Base-by-base conservation (phyloP, 805 yeast species). In the Pichia insulana region DNA sequence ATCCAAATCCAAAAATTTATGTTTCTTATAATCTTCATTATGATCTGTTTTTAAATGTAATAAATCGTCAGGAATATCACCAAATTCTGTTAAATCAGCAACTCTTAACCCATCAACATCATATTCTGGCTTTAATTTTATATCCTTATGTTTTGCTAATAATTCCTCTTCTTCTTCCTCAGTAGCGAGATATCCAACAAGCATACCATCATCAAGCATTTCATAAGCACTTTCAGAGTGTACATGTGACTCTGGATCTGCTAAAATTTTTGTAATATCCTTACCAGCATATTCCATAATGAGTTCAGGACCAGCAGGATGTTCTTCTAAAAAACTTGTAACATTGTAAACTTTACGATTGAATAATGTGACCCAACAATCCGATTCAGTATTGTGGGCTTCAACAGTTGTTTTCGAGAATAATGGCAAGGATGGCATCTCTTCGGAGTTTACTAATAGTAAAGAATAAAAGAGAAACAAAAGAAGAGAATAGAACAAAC, bases 181-280 rank as follows among this genome's bases (percentile, higher is more conserved):
- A 1, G 89, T 83, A 17, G 97, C 96, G 51, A 90, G 62, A 56
- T 80, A 82, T 0, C 94, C 96, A 34, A 90, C 76, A 44, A 87
- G 64, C 71, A 82, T 83, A 42, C 71, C 80, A 44, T 90, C 97
- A 52, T 87, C 90, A 50, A 90, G 65, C 71, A 90, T 83, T 49
- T 87, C 96, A 59, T 88, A 88, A 2, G 96, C 92, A 30, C 82
- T 64, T 53, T 86, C 95, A 2, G 92, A 80, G 63, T 90, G 96
- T 39, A 73, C 77, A 59, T 89, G 96, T 30, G 80, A 69, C 5
- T 59, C 60, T 13, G 67, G 64, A 56, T 89, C 96, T 7, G 80
- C 78, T 73, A 90, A 74, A 37, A 87, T 78, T 41, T 75, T 76
- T 9, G 96, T 85, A 40, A 75, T 59, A 49, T 76, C 83, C 50